Evolutionary conservation across 768 basidiomycete species (phyloP).

Genomic region (Artomyces pyxidatus): DNA sequence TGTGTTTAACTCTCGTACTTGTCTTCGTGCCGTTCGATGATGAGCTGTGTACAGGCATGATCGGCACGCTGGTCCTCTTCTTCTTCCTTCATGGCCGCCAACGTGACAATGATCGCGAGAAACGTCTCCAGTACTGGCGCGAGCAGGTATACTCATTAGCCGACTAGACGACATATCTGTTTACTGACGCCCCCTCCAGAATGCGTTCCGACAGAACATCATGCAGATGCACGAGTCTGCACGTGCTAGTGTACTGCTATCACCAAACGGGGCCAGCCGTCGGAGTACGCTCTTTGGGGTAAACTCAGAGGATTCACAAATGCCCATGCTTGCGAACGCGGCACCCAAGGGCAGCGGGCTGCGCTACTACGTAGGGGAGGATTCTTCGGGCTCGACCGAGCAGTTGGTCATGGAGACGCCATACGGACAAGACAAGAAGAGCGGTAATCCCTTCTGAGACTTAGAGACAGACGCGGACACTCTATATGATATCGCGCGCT

Average conservation of each 20-base stretch:
- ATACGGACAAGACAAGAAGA: conserved; percentile 9
- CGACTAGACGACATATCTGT: background rate
- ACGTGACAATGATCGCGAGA: conserved; percentile 71
- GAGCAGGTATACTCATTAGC: conserved; percentile 54
- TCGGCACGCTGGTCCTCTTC: conserved; percentile 57
- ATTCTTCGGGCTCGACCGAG: conserved; percentile 29
- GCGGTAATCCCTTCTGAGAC: background rate
- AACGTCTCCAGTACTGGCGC: conserved; percentile 82
- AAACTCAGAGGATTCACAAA: conserved; percentile 46
- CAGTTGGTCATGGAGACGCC: conserved; percentile 32
- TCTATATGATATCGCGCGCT: background rate
- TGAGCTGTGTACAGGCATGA: conserved; percentile 47
- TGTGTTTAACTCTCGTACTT: conserved; percentile 25
- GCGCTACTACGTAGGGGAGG: conserved; percentile 43
- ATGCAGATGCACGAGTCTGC: conserved; percentile 73
- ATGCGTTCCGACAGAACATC: conserved; percentile 74
- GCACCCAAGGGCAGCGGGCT: conserved; percentile 39
- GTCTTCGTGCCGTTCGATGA: background rate
- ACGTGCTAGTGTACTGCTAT: conserved; percentile 52
- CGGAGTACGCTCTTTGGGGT: conserved; percentile 39
- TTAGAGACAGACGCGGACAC: background rate
- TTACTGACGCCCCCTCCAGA: conserved; percentile 30
- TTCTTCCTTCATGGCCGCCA: conserved; percentile 66
- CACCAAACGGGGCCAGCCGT: conserved; percentile 32
- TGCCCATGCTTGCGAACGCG: conserved; percentile 36